Conservation (phyloP, 2,329 filamentous ascomycete species). For the Ophiocordyceps sinensis region DNA sequence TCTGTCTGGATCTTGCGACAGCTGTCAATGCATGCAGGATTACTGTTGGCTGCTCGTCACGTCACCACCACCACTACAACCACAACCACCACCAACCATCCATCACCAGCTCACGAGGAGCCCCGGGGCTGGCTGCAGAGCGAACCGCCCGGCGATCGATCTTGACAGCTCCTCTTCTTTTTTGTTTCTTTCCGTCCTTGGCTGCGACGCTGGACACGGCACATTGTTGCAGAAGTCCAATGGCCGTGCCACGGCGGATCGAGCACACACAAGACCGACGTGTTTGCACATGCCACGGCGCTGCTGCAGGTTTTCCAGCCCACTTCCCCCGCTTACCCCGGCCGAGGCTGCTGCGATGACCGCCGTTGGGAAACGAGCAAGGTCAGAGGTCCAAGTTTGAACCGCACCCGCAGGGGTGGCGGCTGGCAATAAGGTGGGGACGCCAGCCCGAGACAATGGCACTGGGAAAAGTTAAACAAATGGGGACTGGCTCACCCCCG, state of each 20-base stretch:
- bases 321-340: background rate
- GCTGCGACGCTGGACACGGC: background rate
- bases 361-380: background rate
- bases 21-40: slow-evolving; percentile 6
- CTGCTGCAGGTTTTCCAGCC: background rate
- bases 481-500: background rate
- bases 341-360: background rate
- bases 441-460: slow-evolving; percentile 5
- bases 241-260: background rate
- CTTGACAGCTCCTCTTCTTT: slow-evolving; percentile 1
- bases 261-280: background rate
- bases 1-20: slow-evolving; percentile 4
- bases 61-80: background rate
- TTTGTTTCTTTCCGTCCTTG: background rate
- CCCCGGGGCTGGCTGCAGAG: background rate
- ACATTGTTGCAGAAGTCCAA: background rate
- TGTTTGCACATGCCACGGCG: background rate
- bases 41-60: background rate
- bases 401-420: background rate
- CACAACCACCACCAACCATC: too few species aligned
- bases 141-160: background rate
- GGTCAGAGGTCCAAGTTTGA: background rate
- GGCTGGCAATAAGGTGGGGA: slow-evolving; percentile 1
- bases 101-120: background rate
- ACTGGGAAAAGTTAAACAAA: slow-evolving; percentile 4